These are phyloP conservation scores for Diaporthe ampelina DNA, from an alignment of 2,329 filamentous ascomycete species.

Conservation along the genomic window DNA sequence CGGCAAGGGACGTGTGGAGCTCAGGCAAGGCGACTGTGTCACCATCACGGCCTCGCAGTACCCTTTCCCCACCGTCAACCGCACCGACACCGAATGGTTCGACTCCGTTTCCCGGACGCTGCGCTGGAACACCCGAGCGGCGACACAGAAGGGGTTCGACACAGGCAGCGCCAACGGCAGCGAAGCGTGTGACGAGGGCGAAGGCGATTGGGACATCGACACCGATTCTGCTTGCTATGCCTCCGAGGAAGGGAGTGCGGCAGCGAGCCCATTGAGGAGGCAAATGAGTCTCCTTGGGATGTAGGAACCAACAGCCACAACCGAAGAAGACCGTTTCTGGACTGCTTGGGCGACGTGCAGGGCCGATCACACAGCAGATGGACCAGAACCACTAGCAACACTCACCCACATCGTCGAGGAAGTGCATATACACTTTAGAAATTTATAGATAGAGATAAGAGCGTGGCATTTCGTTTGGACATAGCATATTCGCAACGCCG, in stretches of 20 bases:
- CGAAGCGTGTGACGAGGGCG: conserved; percentile 65
- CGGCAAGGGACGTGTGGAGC: conserved; percentile 94
- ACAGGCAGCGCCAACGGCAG: conserved; percentile 55
- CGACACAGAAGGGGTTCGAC: conserved; percentile 91
- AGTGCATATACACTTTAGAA: conserved; percentile 27
- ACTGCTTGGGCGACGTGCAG: neutral
- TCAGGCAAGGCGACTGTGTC: conserved; percentile 93
- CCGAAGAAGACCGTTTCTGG: neutral
- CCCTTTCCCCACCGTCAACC: conserved; percentile 95
- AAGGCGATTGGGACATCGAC: conserved; percentile 91
- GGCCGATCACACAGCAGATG: neutral
- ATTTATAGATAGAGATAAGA: conserved; percentile 30
- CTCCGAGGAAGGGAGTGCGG: conserved; percentile 79
- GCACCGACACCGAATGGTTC: conserved; percentile 94
- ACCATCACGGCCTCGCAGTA: conserved; percentile 97
- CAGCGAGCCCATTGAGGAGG: conserved; percentile 76
- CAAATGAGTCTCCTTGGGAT: conserved; percentile 82
- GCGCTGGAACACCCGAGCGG: conserved; percentile 94
- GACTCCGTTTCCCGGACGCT: conserved; percentile 93
- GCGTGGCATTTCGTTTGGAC: conserved; percentile 33
- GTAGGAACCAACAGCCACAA: conserved; percentile 49
- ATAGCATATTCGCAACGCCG: conserved; percentile 29
- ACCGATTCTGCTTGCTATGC: conserved; percentile 82
- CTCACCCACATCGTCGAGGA: neutral
- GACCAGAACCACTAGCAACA: neutral